Percentiles rank a stretch among this genome's conserved stretches.
phyloP scores from a whole-genome alignment of 495 filamentous ascomycete species.

The Lophium mytilinum region DNA sequence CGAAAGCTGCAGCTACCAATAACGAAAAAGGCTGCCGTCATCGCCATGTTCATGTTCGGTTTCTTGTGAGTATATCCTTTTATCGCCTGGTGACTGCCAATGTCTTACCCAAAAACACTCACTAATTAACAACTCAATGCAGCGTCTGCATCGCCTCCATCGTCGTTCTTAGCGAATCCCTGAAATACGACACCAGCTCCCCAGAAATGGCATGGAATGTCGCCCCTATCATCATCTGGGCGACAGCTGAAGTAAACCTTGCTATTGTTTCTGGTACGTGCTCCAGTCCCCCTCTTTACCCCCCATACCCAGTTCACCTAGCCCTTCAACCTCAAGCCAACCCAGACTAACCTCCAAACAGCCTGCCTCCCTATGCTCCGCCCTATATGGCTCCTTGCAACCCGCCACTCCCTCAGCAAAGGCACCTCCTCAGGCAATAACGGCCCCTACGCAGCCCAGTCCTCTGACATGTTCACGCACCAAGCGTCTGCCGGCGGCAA shows the following conservation, averaged over 20 bases:
- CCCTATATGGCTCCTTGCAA: slow-evolving; percentile 14
- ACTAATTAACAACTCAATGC: no score
- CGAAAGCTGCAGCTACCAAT: slow-evolving; percentile 7
- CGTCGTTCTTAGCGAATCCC: slow-evolving; percentile 38
- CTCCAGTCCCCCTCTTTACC: neutral
- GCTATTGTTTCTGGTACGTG: slow-evolving; percentile 17
- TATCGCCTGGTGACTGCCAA: no score
- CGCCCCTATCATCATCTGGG: slow-evolving; percentile 15
- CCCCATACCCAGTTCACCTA: neutral
- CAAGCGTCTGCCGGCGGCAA: neutral
- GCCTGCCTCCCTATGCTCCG: slow-evolving; percentile 22
- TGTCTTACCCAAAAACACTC: no score
- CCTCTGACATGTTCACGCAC: neutral
- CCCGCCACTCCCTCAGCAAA: neutral
- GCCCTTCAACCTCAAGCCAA: neutral
- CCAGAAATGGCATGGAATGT: slow-evolving; percentile 16
- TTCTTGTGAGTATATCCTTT: neutral
- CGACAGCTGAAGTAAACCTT: slow-evolving; percentile 17
- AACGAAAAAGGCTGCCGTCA: slow-evolving; percentile 1
- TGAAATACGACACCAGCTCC: slow-evolving; percentile 3
- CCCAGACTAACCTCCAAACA: neutral
- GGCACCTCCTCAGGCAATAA: neutral
- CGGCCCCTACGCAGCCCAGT: no score
- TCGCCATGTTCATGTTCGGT: slow-evolving; percentile 18
- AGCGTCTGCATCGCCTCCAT: slow-evolving; percentile 38